These are phyloP conservation scores for Aspergillus ruber DNA, from an alignment of 2,329 filamentous ascomycete species.

Conservation along the genomic window DNA sequence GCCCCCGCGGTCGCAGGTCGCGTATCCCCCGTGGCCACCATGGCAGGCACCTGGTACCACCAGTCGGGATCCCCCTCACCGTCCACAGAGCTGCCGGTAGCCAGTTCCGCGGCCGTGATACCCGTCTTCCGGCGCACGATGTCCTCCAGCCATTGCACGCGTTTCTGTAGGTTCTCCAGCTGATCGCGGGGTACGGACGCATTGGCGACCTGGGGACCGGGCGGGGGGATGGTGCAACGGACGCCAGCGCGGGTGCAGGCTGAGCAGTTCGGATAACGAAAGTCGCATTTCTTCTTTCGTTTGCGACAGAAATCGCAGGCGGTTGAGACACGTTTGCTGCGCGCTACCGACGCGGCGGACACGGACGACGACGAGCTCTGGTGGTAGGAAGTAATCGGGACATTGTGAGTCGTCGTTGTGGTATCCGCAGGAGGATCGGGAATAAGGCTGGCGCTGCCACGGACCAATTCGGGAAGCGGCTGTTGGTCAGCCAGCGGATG, in stretches of 20 bases:
- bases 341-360: slow-evolving; percentile 8
- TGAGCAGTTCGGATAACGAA: slow-evolving; percentile 36
- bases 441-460: neutral
- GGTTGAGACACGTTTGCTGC: slow-evolving; percentile 33
- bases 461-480: neutral
- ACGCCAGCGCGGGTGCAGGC: slow-evolving; percentile 35
- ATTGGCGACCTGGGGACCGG: slow-evolving; percentile 31
- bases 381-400: neutral
- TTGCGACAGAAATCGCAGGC: slow-evolving; percentile 37
- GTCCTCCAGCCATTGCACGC: slow-evolving; percentile 34
- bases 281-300: slow-evolving; percentile 38
- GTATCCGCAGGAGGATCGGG: neutral
- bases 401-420: neutral
- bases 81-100: slow-evolving; percentile 28
- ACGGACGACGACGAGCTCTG: neutral
- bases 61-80: slow-evolving; percentile 29
- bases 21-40: slow-evolving; percentile 24
- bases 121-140: slow-evolving; percentile 30
- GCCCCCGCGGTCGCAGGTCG: slow-evolving; percentile 15
- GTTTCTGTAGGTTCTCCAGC: slow-evolving; percentile 34
- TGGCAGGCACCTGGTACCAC: slow-evolving; percentile 34
- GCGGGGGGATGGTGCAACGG: slow-evolving; percentile 34
- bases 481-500: slow-evolving; percentile 1
- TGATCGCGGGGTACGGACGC: slow-evolving; percentile 34
- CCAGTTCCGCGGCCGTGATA: slow-evolving; percentile 24